phyloP scores from a whole-genome alignment of 106 monocot genomes.

The Chionographis japonica region DNA sequence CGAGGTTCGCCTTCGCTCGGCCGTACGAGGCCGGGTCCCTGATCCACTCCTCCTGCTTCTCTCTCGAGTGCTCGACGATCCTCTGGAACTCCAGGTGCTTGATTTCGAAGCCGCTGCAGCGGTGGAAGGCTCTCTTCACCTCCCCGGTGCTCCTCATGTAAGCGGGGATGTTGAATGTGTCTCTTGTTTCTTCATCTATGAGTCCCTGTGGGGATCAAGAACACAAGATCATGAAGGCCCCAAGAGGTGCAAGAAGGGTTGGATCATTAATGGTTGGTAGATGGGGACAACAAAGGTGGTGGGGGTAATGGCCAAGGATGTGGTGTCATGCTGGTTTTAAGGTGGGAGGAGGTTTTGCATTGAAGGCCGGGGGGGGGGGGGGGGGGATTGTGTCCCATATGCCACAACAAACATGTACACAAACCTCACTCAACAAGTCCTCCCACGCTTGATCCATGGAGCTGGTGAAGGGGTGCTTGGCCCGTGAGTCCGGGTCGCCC shows the following conservation, averaged over 20 bases:
- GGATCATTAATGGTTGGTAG: neutral
- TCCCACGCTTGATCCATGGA: conserved; percentile 61
- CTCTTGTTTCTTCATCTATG: conserved; percentile 39
- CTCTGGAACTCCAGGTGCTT: conserved; percentile 27
- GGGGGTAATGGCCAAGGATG: conserved; percentile 5
- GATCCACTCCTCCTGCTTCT: conserved; percentile 50
- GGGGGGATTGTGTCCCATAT: neutral
- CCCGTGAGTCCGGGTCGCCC: conserved; percentile 53
- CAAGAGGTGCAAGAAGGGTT: too few relatives aligned
- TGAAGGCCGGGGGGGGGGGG: neutral
- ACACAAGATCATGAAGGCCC: neutral
- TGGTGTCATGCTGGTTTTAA: conserved; percentile 18
- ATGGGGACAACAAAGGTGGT: conserved; percentile 6
- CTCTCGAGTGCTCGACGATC: conserved; percentile 39
- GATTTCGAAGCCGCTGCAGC: conserved; percentile 37
- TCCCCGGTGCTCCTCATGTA: conserved; percentile 62
- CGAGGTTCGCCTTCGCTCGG: conserved; percentile 35
- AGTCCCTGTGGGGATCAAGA: conserved; percentile 21
- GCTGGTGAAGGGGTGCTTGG: conserved; percentile 58
- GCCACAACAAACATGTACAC: neutral
- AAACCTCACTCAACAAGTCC: conserved; percentile 44
- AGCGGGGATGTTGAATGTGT: conserved; percentile 57
- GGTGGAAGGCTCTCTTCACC: conserved; percentile 35
- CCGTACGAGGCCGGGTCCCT: conserved; percentile 40
- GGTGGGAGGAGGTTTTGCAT: conserved; percentile 1